These are phyloP conservation scores for Podila verticillata DNA, from an alignment of 192 early-diverging fungal genomes.

Conservation along the genomic window DNA sequence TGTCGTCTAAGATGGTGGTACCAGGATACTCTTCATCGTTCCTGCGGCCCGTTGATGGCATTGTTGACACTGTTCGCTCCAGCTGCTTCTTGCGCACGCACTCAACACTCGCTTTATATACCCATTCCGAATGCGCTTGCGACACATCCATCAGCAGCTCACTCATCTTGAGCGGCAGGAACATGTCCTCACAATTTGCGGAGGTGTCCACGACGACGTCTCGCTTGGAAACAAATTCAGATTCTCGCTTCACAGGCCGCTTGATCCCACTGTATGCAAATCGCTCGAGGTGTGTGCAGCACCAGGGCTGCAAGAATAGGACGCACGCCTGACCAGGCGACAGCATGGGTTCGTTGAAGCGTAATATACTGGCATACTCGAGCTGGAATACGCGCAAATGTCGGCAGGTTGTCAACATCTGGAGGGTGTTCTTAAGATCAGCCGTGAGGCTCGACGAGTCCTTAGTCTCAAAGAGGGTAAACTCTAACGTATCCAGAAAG, in stretches of 20 bases:
- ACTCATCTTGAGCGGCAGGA: conserved; percentile 7
- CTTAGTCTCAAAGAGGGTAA: background rate
- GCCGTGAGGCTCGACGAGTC: background rate
- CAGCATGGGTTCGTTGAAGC: background rate
- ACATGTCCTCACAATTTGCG: background rate
- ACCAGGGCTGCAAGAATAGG: background rate
- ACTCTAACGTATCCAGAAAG: background rate
- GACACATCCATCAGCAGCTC: background rate
- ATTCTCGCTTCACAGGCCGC: background rate
- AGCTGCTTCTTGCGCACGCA: background rate
- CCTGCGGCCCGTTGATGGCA: background rate
- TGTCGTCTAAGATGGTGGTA: background rate
- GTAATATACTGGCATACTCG: background rate
- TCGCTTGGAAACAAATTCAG: too few species aligned
- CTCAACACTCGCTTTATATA: background rate
- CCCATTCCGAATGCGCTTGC: background rate
- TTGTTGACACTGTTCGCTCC: background rate
- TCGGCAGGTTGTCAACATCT: conserved; percentile 2
- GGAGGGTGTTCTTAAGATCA: background rate
- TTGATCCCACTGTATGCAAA: conserved; percentile 6
- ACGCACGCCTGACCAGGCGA: background rate
- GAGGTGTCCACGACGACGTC: background rate
- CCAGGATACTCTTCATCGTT: background rate
- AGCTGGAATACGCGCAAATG: background rate
- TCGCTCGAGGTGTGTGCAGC: background rate